These are phyloP conservation scores for Exophiala oligosperma DNA, from an alignment of 2,329 filamentous ascomycete genomes.

Conservation along the genomic window DNA sequence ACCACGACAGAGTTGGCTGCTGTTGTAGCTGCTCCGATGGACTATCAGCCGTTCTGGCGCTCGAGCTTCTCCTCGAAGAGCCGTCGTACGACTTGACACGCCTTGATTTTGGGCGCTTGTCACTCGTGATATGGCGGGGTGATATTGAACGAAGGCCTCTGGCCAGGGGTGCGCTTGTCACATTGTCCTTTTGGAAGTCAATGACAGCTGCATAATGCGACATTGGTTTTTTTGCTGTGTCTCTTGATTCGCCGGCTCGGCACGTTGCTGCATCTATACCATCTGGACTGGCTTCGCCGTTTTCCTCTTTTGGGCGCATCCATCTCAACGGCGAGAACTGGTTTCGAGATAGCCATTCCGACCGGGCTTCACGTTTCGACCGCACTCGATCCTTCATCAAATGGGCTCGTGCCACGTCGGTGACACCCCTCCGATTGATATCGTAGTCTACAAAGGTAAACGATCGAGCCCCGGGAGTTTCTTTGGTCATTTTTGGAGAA, in stretches of 20 bases:
- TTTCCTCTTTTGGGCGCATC: slow-evolving; percentile 22
- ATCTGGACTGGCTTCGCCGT: slow-evolving; percentile 6
- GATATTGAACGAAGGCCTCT: slow-evolving; percentile 6
- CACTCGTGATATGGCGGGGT: neutral
- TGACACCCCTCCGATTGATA: slow-evolving; percentile 20
- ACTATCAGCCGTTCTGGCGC: neutral
- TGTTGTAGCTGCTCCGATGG: neutral
- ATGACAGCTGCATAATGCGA: slow-evolving; percentile 17
- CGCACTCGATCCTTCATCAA: slow-evolving; percentile 23
- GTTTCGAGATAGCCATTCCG: slow-evolving; percentile 21
- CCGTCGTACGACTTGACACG: neutral
- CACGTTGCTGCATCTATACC: neutral
- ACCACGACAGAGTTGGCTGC: neutral
- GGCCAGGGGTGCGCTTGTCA: slow-evolving; percentile 1
- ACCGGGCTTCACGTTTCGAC: slow-evolving; percentile 20
- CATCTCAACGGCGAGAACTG: slow-evolving; percentile 20
- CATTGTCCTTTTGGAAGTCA: slow-evolving; percentile 16
- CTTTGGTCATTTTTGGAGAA: slow-evolving; percentile 12
- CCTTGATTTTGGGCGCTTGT: neutral
- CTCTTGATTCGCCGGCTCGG: slow-evolving; percentile 4
- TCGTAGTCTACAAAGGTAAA: slow-evolving; percentile 26
- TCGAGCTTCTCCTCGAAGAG: slow-evolving; percentile 1
- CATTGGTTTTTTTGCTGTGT: neutral
- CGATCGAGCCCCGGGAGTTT: slow-evolving; percentile 8
- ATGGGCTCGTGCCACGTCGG: slow-evolving; percentile 19